These are phyloP conservation scores for Persicaria tinctoria DNA, from an alignment of 148 eudicot genomes.

Conservation along the genomic window DNA sequence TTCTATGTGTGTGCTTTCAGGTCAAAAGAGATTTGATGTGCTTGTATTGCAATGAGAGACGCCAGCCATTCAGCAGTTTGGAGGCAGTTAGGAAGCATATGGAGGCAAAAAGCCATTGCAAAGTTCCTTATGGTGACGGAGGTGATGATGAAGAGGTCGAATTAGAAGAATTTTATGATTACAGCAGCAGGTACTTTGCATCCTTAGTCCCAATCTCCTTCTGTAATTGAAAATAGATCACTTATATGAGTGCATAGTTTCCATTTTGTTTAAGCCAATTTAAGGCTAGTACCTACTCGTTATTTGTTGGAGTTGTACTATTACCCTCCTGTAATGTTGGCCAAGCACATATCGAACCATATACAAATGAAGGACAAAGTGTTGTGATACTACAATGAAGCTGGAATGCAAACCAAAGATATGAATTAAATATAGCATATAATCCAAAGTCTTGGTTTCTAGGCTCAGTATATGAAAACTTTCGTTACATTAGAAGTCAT, in stretches of 20 bases:
- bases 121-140: conserved; percentile 95
- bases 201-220: not conserved
- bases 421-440: too few relatives aligned
- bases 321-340: too few relatives aligned
- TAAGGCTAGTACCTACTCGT: not conserved
- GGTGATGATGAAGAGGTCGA: conserved; percentile 95
- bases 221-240: not conserved
- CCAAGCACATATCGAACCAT: too few relatives aligned
- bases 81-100: conserved; percentile 98
- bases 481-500: too few relatives aligned
- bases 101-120: conserved; percentile 96
- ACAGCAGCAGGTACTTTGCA: conserved; percentile 69
- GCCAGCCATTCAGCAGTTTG: conserved; percentile 92
- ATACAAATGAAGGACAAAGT: too few relatives aligned
- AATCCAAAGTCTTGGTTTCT: too few relatives aligned
- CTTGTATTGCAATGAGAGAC: conserved; percentile 83
- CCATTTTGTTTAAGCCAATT: not conserved
- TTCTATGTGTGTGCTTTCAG: conserved; percentile 26
- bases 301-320: not conserved
- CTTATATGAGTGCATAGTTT: not conserved
- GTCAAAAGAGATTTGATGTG: conserved; percentile 86
- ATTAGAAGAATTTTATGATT: conserved; percentile 86
- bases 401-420: too few relatives aligned
- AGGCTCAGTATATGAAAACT: too few relatives aligned
- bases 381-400: too few relatives aligned